Evolutionary conservation across 306 rosid genomes (phyloP), one percentile per base, ranked within the genome.

Genomic region (Trifolium dubium): DNA sequence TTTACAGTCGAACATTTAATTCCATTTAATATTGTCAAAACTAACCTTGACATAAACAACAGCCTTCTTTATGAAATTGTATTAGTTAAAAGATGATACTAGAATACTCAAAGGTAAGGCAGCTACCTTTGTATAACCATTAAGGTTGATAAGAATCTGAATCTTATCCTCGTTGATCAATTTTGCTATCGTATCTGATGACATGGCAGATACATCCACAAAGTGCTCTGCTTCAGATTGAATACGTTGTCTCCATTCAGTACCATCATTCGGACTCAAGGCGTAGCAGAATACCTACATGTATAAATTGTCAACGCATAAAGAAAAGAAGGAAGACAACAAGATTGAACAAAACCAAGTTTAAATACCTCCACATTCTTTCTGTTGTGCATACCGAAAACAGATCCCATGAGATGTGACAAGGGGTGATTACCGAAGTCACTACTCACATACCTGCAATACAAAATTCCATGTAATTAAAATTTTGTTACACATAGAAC

Each of bases 331-430:
- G 61, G 35, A 63, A 56, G 59, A 35, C 30, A 69, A 50, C 74
- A 15, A 28, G 43, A 11, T 46, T 32, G 73, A 50, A 62, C n/a
- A 13, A 50, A 58, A 71, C 67, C 49, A 56, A 13, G 43, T 39
- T 39, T 50, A 58, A 83, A 69, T 74, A 93, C 98, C 98, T 91
- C 97, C 23, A 93, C 92, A 84, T 91, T 83, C 75, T 88, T 88
- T 76, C 77, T 77, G 77, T 84, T 80, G 81, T 93, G 98, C 98
- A 93, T 91, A 74, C 98, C 98, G 80, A 93, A 93, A 53, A 93
- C 85, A 69, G 98, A 93, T 72, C 98, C 98, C 98, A 93, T 91
- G 44, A 93, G 90, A 82, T 93, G 98, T 18, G 98, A 93, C 82
- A 83, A 63, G 30, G 87, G 87, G 37, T 83, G 87, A 56, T 83